Base-by-base conservation (phyloP, 2,329 filamentous ascomycete genomes). In the Albifimbria verrucaria region DNA sequence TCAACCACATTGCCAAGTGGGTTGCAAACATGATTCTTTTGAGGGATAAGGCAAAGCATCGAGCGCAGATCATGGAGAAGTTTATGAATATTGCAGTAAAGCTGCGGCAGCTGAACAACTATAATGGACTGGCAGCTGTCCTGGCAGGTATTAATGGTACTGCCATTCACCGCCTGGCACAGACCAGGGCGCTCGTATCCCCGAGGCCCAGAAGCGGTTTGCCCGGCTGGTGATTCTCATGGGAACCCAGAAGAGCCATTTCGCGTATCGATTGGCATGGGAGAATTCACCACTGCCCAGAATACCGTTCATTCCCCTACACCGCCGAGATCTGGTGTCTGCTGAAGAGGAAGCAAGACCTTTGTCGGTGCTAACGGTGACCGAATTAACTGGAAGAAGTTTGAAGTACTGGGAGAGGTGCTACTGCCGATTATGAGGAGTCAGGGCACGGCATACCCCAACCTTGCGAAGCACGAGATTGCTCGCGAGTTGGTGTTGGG, bases 331-430 rank as follows among this genome's bases (percentile, higher is more conserved):
- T 72, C 79, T 99, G 22, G 91, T 96, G 2, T 91, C 89, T 12
- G 93, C 94, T 1, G 91, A 96, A 65, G 90, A 96, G 94, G 93
- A 28, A 97, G 94, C 70, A 85, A 84, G 64, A 97, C 94, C 0
- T 93, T 96, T 68, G 77, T 97, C 2, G 90, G 89, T 7, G 79
- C 82, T 2, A 80, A 84, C 55, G 83, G 79, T 58, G 83, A 90
- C 57, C 80, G 90, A 49, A 90, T 99, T 67, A 97, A 97, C 68
- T 99, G 94, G 94, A 92, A 88, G 72, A 99, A 99, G 68, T 99
- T 97, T 64, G 93, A 97, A 70, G 88, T 99, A 26, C 86, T 97
- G 72, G 92, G 92, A 7, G 93, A 97, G 62, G 89, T 97, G 5
- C 81, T 97, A 50, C 78, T 97, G 55, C 88, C 90, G 2, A 86